These are phyloP conservation scores for Tetrahymena thermophila DNA, from an alignment of 73 alveolate species.

Conservation along the genomic window DNA sequence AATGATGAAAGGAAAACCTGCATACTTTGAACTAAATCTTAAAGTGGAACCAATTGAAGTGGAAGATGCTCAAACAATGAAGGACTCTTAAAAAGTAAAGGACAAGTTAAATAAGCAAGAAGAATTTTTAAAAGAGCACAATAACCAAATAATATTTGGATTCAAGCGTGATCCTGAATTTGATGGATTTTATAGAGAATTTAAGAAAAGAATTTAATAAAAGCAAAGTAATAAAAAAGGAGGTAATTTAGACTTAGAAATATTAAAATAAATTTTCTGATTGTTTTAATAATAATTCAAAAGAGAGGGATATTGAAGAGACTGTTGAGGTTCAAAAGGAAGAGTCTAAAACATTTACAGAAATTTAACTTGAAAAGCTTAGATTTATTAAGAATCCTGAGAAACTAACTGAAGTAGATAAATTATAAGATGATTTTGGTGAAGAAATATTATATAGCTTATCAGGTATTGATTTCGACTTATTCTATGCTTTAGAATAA, in stretches of 20 bases:
- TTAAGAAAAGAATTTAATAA: background rate
- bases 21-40: slow-evolving; percentile 6
- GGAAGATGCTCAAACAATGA: background rate
- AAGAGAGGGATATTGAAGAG: background rate
- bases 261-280: background rate
- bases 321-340: background rate
- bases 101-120: background rate
- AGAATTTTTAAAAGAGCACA: background rate
- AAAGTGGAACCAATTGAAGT: slow-evolving; percentile 17
- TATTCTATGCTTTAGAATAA: slow-evolving; percentile 19
- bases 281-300: background rate
- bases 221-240: background rate
- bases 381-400: slow-evolving; percentile 37
- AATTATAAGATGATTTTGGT: slow-evolving; percentile 20
- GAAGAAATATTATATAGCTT: slow-evolving; percentile 22
- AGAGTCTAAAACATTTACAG: background rate
- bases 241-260: background rate
- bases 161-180: slow-evolving; percentile 36
- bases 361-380: background rate
- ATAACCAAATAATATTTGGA: slow-evolving; percentile 25
- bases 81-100: background rate
- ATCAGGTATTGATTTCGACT: background rate
- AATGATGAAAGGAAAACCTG: slow-evolving; percentile 26
- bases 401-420: slow-evolving; percentile 8
- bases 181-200: slow-evolving; percentile 12